Evolutionary conservation across 2,329 filamentous ascomycete genomes (phyloP), one percentile per base, ranked within the genome.

Genomic region (Pyricularia pennisetigena): DNA sequence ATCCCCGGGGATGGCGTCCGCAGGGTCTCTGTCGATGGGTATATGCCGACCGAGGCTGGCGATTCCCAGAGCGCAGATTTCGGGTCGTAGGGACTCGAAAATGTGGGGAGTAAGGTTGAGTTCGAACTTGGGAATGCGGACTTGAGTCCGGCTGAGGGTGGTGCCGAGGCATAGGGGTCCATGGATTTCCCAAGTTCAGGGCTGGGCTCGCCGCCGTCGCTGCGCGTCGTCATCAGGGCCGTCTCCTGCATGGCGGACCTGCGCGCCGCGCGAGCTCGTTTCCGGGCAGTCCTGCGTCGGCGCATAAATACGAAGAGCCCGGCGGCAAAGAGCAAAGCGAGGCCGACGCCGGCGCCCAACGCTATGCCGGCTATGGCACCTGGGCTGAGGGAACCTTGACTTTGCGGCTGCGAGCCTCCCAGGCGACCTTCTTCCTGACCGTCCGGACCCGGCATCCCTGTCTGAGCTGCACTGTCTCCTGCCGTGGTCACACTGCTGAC

Each of bases 351-450:
- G 9, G 59, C 57, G 10, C 66, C 66, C 32, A 67, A 28, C 20
- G 59, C 66, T n/a, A 67, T 54, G 12, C 66, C 66, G 26, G 66
- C 66, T 6, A 67, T 63, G 30, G 59, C 30, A 24, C 57, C 66
- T 9, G 66, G 24, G 12, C 59, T 20, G 14, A n/a, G 66, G 32
- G 30, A 54, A 32, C 14, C 29, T 24, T 35, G 35, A 16, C 65
- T 57, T 28, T 41, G 20, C 16, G 23, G 65, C 28, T n/a, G 35
- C 9, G n/a, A 41, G 59, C 30, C 30, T 10, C 16, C 24, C 3
- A 16, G 14, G 65, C 24, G 26, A 7, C 54, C 54, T 28, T 41
- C 24, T 26, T 26, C 57, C 14, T 41, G 32, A 7, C 64, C 64
- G 26, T 66, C 32, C 12, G 64, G 64, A 26, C 24, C 26, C 2